phyloP scores from a whole-genome alignment of 78 protist genomes.

The Mastigamoeba balamuthi region DNA sequence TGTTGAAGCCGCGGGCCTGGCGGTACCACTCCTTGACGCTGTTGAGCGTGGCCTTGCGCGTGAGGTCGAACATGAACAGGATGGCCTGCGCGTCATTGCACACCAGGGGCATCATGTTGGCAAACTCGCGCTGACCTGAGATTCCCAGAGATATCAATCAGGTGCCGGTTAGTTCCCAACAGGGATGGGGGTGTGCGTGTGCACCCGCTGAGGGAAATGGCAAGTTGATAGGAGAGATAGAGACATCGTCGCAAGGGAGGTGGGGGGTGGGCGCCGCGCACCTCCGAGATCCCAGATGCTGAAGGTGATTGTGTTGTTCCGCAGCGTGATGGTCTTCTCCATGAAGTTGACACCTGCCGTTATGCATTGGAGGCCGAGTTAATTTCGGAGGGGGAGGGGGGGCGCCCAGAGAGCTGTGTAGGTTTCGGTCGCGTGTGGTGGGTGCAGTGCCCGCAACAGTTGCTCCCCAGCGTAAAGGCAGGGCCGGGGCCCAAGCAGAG shows the following conservation, averaged over 20 bases:
- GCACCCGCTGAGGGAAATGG: too few relatives aligned
- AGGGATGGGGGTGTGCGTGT: too few relatives aligned
- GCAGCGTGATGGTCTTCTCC: constrained; percentile 84
- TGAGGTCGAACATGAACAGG: constrained; percentile 92
- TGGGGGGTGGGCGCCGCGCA: background rate
- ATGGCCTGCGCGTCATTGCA: constrained; percentile 92
- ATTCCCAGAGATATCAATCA: too few relatives aligned
- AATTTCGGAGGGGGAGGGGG: background rate
- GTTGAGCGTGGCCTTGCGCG: constrained; percentile 78
- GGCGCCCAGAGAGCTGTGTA: background rate
- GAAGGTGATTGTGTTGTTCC: constrained; percentile 81
- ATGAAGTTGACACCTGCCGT: constrained; percentile 91
- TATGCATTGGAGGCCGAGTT: background rate
- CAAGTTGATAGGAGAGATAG: too few relatives aligned
- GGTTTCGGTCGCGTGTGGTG: background rate
- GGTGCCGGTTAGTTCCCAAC: too few relatives aligned
- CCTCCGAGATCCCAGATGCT: constrained; percentile 95
- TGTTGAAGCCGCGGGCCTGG: constrained; percentile 89
- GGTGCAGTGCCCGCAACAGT: too few relatives aligned
- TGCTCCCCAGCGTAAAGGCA: too few relatives aligned
- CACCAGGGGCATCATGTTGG: constrained; percentile 93
- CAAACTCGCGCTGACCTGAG: constrained; percentile 82
- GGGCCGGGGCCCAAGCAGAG: too few relatives aligned
- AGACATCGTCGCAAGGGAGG: background rate
- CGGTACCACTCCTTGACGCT: constrained; percentile 88